phyloP scores from a whole-genome alignment of 2,329 filamentous ascomycete genomes.

The Cladophialophora chaetospira region DNA sequence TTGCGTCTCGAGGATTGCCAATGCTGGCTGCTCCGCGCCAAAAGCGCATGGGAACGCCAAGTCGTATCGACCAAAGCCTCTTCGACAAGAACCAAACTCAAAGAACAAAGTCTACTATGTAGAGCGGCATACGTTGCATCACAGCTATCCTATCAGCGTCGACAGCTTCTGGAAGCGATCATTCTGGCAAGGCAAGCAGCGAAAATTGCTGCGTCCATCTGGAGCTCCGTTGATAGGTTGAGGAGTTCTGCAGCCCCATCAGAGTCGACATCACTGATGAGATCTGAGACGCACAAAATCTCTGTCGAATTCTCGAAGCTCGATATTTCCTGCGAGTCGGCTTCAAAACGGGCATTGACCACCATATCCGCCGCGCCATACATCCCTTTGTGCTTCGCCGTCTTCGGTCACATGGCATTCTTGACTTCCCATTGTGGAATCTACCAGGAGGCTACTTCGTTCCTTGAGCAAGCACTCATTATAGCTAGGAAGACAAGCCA shows the following conservation, averaged over 20 bases:
- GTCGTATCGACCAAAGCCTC: not conserved
- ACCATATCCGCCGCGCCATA: constrained; percentile 78
- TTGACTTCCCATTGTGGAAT: constrained; percentile 83
- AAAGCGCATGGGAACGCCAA: constrained; percentile 37
- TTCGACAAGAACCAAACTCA: constrained; percentile 16
- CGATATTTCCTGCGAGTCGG: constrained; percentile 38
- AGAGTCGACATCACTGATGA: not conserved
- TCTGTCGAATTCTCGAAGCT: constrained; percentile 44
- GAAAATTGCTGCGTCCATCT: constrained; percentile 29
- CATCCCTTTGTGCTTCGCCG: constrained; percentile 70
- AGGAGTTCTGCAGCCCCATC: constrained; percentile 33
- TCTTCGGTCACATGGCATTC: constrained; percentile 71
- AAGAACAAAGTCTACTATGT: constrained; percentile 19
- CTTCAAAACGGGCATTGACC: constrained; percentile 38
- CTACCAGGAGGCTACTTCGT: constrained; percentile 84
- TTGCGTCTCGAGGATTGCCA: constrained; percentile 65
- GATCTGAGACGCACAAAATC: constrained; percentile 41
- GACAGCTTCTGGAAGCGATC: constrained; percentile 20
- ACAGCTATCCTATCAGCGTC: constrained; percentile 17
- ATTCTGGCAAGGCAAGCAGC: constrained; percentile 29
- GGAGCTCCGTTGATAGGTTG: constrained; percentile 35
- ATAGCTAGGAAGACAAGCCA: constrained; percentile 57
- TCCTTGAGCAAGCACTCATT: constrained; percentile 79
- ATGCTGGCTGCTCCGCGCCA: constrained; percentile 37
- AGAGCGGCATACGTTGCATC: constrained; percentile 28